These are phyloP conservation scores for Cocos nucifera DNA, from an alignment of 176 grass and related monocot species.

Conservation along the genomic window DNA sequence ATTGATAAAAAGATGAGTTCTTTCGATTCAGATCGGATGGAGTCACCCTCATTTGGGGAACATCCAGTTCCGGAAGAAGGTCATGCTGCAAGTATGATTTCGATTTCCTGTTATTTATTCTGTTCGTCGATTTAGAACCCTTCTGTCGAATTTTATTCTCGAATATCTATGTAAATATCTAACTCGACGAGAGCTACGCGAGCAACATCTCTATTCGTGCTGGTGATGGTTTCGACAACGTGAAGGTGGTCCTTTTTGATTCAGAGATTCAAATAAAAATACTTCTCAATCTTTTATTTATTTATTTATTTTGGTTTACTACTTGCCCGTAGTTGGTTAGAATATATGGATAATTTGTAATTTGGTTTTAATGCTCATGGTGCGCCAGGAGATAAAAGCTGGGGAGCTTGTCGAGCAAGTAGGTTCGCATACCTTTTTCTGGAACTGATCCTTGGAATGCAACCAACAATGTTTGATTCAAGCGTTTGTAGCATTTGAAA, in stretches of 20 bases:
- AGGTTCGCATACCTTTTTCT: too few relatives aligned
- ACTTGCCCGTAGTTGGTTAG: too few relatives aligned
- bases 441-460: conserved; percentile 62
- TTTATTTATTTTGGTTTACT: too few relatives aligned
- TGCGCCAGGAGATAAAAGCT: conserved; percentile 74
- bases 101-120: background rate
- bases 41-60: conserved; percentile 86
- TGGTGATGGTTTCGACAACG: conserved; percentile 85
- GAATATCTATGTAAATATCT: conserved; percentile 68
- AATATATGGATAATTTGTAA: too few relatives aligned
- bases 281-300: background rate
- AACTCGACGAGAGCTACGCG: conserved; percentile 79
- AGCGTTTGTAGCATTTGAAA: too few relatives aligned
- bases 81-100: conserved; percentile 60
- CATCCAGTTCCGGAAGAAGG: conserved; percentile 90
- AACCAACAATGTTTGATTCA: background rate
- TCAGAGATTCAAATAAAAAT: too few relatives aligned
- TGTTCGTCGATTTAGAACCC: background rate
- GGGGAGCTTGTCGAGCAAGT: conserved; percentile 75
- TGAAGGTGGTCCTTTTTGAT: conserved; percentile 35
- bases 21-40: conserved; percentile 55
- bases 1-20: too few relatives aligned
- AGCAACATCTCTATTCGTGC: conserved; percentile 87
- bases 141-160: background rate
- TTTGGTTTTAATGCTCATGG: background rate